Base-by-base conservation (phyloP, 2,329 filamentous ascomycete species). In the Botryotinia calthae region DNA sequence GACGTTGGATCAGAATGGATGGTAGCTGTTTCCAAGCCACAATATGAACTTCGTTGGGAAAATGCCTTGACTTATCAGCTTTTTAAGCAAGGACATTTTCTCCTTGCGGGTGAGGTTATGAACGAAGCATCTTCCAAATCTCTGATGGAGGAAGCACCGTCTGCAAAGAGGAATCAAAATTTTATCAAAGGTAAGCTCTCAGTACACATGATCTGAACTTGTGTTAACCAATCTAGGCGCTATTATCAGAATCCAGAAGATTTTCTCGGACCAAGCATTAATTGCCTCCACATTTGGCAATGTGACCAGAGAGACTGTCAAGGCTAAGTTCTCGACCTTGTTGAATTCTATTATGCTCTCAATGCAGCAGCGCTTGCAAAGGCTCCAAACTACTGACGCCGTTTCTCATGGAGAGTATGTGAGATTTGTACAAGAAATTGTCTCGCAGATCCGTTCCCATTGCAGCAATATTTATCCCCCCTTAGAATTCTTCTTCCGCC, bases 1-100 rank as follows among this genome's bases (percentile, higher is more conserved):
- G 84, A 82, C 14, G 77, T 86, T 16, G 80, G 85, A 7, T 84
- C 86, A 58, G 79, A 89, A n/a, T 89, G 88, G 85, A 76, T 87
- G 59, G 77, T 85, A 31, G 83, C 85, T 12, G 81, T 90, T 63
- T 83, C 85, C 59, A 87, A 87, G 76, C 87, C 88, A 7, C 80
- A 76, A 4, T 77, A 80, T 58, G 83, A 82, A 34, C 74, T 88
- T 22, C 81, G 79, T 8, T 87, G 86, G 75, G 87, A 74, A 46
- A 66, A 61, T 51, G 4, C 42, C 20, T 48, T 74, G 16, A 71
- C 73, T 28, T 67, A 48, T 48, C 71, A 68, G 31, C 46, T 74
- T 31, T 28, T 64, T 10, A 63, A 73, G 31, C 28, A 72, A 59
- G 34, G 37, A 16, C 62, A 73, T 54, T 73, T 64, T 46, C 58